A percentile compares a stretch with the other conserved stretches of the same genome.
Conservation (phyloP, 768 basidiomycete species). For the Fistulinella prunicolor region DNA sequence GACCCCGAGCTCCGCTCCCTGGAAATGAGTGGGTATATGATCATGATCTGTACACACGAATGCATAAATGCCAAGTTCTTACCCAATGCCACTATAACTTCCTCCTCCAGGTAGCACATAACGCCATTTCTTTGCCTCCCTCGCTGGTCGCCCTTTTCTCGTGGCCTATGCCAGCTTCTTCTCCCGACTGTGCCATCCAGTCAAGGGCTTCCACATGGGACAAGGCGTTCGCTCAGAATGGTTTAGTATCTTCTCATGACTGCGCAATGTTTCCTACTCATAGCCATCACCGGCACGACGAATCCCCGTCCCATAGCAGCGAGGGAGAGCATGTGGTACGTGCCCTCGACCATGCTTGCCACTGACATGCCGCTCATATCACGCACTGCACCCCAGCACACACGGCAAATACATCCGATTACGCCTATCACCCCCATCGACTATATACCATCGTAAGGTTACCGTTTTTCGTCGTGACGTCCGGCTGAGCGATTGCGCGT, state of each 20-base stretch:
- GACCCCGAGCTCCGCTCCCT: conserved; percentile 40
- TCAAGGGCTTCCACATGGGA: conserved; percentile 37
- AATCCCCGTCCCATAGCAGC: conserved; percentile 21
- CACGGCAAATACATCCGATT: conserved; percentile 33
- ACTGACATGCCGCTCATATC: conserved; percentile 11
- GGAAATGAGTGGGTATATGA: conserved; percentile 39
- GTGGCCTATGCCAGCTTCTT: conserved; percentile 31
- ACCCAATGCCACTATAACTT: conserved; percentile 31
- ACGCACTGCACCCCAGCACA: conserved; percentile 17
- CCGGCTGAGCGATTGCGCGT: conserved; percentile 10
- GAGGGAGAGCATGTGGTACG: conserved; percentile 30
- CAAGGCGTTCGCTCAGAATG: conserved; percentile 36
- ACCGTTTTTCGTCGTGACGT: conserved; percentile 6
- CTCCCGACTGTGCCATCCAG: conserved; percentile 24
- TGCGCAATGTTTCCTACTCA: conserved; percentile 32
- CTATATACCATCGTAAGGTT: conserved; percentile 31
- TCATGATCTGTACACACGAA: conserved; percentile 35
- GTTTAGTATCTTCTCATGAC: conserved; percentile 37
- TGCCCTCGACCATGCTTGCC: conserved; percentile 3
- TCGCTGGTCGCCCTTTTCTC: conserved; percentile 17
- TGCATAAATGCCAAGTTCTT: conserved; percentile 38
- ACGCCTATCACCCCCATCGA: conserved; percentile 36
- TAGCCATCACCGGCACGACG: conserved; percentile 26
- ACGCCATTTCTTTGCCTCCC: conserved; percentile 22
- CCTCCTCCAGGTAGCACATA: conserved; percentile 23